phyloP scores from a whole-genome alignment of 352 stramenopile genomes.

The Stramenopiles sp. region DNA sequence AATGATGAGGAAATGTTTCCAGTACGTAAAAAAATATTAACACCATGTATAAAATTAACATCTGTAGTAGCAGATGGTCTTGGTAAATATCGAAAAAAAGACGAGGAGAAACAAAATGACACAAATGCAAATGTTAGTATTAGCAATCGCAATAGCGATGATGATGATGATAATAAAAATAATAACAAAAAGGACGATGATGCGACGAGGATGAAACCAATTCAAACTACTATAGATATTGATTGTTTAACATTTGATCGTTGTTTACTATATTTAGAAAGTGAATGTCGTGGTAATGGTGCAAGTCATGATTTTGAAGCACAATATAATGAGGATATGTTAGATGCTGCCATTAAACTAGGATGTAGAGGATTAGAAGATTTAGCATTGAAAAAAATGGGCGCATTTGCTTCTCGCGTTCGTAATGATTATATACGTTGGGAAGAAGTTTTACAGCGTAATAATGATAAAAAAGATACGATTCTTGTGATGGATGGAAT shows the following conservation, averaged over 20 bases:
- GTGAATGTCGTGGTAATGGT: constrained; percentile 39
- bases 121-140: too few species aligned
- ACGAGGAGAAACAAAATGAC: too few species aligned
- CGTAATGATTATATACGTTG: constrained; percentile 47
- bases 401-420: constrained; percentile 52
- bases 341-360: constrained; percentile 38
- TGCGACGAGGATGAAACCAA: too few species aligned
- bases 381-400: constrained; percentile 40
- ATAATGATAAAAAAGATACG: constrained; percentile 36
- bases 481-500: constrained; percentile 63
- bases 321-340: constrained; percentile 41
- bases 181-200: too few species aligned
- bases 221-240: too few species aligned
- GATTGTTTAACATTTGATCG: constrained; percentile 66
- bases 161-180: too few species aligned
- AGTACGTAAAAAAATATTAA: constrained; percentile 61
- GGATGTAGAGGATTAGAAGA: constrained; percentile 46
- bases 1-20: constrained; percentile 62
- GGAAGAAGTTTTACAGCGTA: constrained; percentile 47
- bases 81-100: constrained; percentile 11
- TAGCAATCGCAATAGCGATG: too few species aligned
- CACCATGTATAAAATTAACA: constrained; percentile 60
- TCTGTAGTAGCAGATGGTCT: constrained; percentile 41
- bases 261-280: constrained; percentile 57
- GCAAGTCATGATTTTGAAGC: constrained; percentile 50